Evolutionary conservation across 768 basidiomycete genomes (phyloP), one percentile per base, ranked within the genome.

Genomic region (Tulasnella sp.): DNA sequence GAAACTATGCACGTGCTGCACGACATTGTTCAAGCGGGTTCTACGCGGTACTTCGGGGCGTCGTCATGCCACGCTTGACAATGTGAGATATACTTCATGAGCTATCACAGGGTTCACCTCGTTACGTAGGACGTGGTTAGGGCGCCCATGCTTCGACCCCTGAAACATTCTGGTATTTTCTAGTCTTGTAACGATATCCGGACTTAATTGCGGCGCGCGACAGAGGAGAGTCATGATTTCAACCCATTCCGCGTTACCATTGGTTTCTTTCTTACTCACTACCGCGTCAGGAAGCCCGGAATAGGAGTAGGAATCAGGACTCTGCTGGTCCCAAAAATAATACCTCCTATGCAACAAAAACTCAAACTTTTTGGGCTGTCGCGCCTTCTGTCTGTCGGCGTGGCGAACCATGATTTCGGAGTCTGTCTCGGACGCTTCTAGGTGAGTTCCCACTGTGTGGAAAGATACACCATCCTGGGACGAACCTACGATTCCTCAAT

Each of bases 111-210:
- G 74, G 71, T 86, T 80, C 81, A 91, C 92, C 88, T 97, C 94
- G 84, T 96, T 96, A 82, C 97, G 87, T 79, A 97, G 92, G 80
- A 98, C 87, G 85, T 98, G 96, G 86, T 98, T 98, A 10, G 95
- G 94, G 46, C 85, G 87, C 24, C 87, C 87, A 83, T 93, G 91
- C 80, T 92, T 90, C 78, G 92, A 91, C 62, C 82, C 83, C 27
- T 85, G 83, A 84, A 96, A 95, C 0, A 86, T 89, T 1, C 91
- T 90, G 8, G 92, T 92, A 42, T 84, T 86, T 81, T 87, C 87
- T 56, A 98, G 90, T 58, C 94, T 91, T 46, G 87, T 85, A 77
- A 97, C 87, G 80, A 99, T 86, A 83, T 94, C 88, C 19, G 96
- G 96, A 84, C 94, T 97, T 81, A 2, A 7, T 3, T 36, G 40